Base-by-base conservation (phyloP, 768 basidiomycete genomes). In the Cystofilobasidium ferigula region DNA sequence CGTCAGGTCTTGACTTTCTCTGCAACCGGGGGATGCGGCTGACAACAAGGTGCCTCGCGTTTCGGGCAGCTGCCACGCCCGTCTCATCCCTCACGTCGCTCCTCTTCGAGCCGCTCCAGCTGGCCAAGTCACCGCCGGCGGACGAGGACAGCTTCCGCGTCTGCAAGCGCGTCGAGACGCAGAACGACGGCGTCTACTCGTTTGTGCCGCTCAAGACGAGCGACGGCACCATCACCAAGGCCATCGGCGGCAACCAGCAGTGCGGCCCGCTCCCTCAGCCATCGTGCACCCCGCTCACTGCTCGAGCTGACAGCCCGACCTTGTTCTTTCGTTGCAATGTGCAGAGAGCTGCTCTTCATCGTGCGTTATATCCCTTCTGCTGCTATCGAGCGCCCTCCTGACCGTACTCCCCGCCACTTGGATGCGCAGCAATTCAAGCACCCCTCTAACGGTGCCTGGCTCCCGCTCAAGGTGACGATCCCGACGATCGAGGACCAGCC, bases 401-500 rank as follows among this genome's bases (percentile, higher is more conserved):
- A 5, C 28, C 3, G 13, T 30, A 22, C 51, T 48, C n/a, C 8
- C 47, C 22, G n/a, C n/a, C 14, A 3, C 26, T n/a, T 48, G 22
- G 10, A 4, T 24, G 4, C 47, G 9, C 51, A 54, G 51, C 51
- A 54, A 54, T 32, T 54, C 30, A 12, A 32, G 18, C 5, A 16
- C 5, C 28, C 51, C 28, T 6, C 26, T 10, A 42, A 10, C 9
- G 28, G 6, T 28, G 26, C 7, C 30, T 54, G 51, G 51, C 7
- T 18, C 10, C 51, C 51, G 18, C 8, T 54, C 51, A 3, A 32
- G 51, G 51, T 32, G 51, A 54, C 51, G 7, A 20, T 54, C 51
- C 51, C 51, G 26, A 30, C 51, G 28, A 54, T 54, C 30, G 51
- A 54, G 28, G 51, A 54, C 51, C 28, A 30, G 16, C 51, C 51